Evolutionary conservation across 352 stramenopile species (phyloP), one percentile per base, ranked within the genome.

Genomic region (Phytophthora cactorum): DNA sequence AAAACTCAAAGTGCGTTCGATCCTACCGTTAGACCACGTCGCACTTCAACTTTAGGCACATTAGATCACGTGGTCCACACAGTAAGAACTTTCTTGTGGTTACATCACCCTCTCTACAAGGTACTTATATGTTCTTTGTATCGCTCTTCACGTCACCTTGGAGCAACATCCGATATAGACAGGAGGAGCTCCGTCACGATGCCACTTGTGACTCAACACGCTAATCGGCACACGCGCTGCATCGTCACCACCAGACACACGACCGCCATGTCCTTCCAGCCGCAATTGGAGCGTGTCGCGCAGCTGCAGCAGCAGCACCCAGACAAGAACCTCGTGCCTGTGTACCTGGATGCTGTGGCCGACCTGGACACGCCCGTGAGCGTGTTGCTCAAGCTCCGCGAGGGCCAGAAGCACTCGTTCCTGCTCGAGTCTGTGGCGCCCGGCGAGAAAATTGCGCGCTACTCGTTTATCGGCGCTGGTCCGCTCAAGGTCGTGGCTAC

Each of bases 361-460:
- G 90, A 97, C 68, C 77, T 97, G 32, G 88, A 97, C 70, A 96
- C 90, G 55, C 90, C 90, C 52, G 85, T 96, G 74, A 96, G 87
- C 66, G 88, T 95, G 68, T 68, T 96, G 72, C 86, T 97, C 41
- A 96, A 96, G 77, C 75, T 97, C 49, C 83, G 86, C 52, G 74
- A 84, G 66, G 78, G 77, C 60, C 75, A 93, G 70, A 85, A 78
- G 74, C 82, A 96, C 74, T 89, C 84, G 58, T 97, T 97, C 70
- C 78, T 97, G 44, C 87, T 96, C 53, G 90, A 97, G 58, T 95
- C 85, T 15, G 85, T 97, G 41, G 82, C 84, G 3, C 88, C 87
- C 0, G 90, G 88, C 53, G 90, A 97, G 69, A 90, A 92, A 63
- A 94, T 95, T 56, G 87, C 84, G 68, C 90, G 90, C 41, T 97